Evolutionary conservation across 495 filamentous ascomycete species (phyloP), one percentile per base, ranked within the genome.

Genomic region (Talaromyces nanjingensis): DNA sequence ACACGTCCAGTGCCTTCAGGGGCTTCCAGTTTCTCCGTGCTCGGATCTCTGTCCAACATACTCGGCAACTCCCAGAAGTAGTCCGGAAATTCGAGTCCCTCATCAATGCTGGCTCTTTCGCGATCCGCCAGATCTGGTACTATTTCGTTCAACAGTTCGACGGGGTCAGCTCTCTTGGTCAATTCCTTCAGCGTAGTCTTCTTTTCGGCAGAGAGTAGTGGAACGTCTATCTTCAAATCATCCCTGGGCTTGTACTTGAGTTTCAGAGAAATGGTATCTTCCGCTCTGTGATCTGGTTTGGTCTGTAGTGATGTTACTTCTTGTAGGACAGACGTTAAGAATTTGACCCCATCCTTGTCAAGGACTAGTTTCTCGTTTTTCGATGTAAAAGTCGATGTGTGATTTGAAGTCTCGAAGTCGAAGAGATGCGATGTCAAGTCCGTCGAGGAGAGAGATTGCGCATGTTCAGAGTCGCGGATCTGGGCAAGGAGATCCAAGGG

Each of bases 121-220:
- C 45, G 60, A 47, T 62, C 25, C 27, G 45, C 45, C 7, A 62
- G 31, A 12, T 18, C n/a, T 22, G 60, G 60, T 0, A 62, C 20
- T 20, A 49, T 34, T 27, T 62, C 60, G 6, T 62, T 37, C 16
- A 62, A 34, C 2, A 62, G 5, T 7, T 31, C 25, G 9, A 53
- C 6, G 1, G 60, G 47, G 25, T 62, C 42, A 9, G 39, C 24
- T 54, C 16, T n/a, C 16, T 53, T 29, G 24, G 1, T 25, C 22
- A 54, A 14, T 54, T 14, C 7, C 42, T 33, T n/a, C n/a, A 29
- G 20, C 8, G 6, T 22, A 16, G 37, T 11, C 4, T 81, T 79
- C 62, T 80, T 74, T 65, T 85, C 80, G 20, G 71, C 80, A 8
- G 66, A 68, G 8, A 89, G 77, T 0, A 83, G 63, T 0, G 86